phyloP scores from a whole-genome alignment of 306 rosid genomes.

The Vigna nakashimae region DNA sequence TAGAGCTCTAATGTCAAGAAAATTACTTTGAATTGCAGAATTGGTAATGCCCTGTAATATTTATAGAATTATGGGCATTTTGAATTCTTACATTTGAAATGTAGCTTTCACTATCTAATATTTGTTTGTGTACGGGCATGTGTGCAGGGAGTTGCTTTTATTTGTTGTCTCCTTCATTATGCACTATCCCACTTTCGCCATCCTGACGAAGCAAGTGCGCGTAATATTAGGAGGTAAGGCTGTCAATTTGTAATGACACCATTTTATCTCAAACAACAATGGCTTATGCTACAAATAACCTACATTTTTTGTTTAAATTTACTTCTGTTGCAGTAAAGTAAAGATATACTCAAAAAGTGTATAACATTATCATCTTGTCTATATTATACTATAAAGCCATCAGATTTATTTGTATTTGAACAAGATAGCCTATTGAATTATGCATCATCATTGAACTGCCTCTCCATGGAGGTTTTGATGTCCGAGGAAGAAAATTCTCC shows the following conservation, averaged over 20 bases:
- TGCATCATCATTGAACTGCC: constrained; percentile 24
- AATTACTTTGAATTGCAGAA: constrained; percentile 8
- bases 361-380: constrained; percentile 7
- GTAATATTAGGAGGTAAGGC: constrained; percentile 77
- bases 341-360: constrained; percentile 7
- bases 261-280: constrained; percentile 40
- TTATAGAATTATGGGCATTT: constrained; percentile 33
- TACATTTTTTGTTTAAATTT: constrained; percentile 26
- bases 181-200: constrained; percentile 67
- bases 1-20: constrained; percentile 15
- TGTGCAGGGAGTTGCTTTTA: constrained; percentile 79
- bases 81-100: constrained; percentile 36
- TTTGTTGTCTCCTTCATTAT: constrained; percentile 73
- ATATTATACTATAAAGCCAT: background rate
- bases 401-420: constrained; percentile 19
- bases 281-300: background rate
- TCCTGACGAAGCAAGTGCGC: constrained; percentile 62
- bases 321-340: background rate
- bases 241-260: constrained; percentile 36
- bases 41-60: constrained; percentile 28
- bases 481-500: background rate
- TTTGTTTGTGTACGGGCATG: constrained; percentile 5
- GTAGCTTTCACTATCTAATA: constrained; percentile 20
- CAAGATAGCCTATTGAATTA: constrained; percentile 12
- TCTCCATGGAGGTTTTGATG: constrained; percentile 28